These are phyloP conservation scores for Quercus mongolica DNA, from an alignment of 306 rosid genomes.

Conservation along the genomic window DNA sequence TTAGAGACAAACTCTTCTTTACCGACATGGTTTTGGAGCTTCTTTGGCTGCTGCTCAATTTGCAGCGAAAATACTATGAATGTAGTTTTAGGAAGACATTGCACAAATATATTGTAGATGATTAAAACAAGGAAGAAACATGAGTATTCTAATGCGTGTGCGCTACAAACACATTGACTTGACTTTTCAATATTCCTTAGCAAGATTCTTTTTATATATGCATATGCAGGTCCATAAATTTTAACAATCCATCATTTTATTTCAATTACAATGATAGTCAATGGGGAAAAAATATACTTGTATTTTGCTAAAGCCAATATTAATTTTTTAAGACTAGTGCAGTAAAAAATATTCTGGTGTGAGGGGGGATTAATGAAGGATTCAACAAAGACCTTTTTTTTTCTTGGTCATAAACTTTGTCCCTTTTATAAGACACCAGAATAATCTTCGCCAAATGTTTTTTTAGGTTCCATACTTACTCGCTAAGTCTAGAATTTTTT, in stretches of 20 bases:
- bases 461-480: background rate
- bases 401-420: no score
- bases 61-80: constrained; percentile 23
- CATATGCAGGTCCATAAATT: no score
- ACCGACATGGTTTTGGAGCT: constrained; percentile 52
- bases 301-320: no score
- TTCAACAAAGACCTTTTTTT: no score
- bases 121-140: constrained; percentile 19
- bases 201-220: background rate
- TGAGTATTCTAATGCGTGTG: constrained; percentile 59
- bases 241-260: no score
- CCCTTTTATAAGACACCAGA: no score
- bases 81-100: background rate
- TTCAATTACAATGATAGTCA: no score
- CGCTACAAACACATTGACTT: constrained; percentile 38
- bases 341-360: no score
- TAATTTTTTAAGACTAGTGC: no score
- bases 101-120: constrained; percentile 25
- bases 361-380: no score
- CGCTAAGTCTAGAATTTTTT: background rate
- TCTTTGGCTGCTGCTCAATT: constrained; percentile 11
- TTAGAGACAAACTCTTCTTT: constrained; percentile 65
- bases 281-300: no score
- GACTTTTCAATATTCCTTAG: constrained; percentile 41
- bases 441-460: background rate